Conservation (phyloP, 1,139 yeast genomes). For the Debaryomyces nepalensis region DNA sequence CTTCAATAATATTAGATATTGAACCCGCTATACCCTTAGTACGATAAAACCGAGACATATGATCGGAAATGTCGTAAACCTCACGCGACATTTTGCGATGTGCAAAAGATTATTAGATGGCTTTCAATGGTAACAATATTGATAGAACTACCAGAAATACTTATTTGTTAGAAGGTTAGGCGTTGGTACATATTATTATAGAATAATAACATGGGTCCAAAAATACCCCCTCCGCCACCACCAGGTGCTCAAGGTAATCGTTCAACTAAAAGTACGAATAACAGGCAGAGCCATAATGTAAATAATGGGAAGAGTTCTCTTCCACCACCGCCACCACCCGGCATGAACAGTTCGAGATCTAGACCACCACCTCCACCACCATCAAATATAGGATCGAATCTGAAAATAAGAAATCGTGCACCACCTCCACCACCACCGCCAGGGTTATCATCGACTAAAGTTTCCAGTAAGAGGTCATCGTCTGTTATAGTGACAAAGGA, state of each 20-base stretch:
- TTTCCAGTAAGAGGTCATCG: slow-evolving; percentile 3
- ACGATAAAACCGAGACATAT: not conserved
- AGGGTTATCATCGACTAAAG: slow-evolving; percentile 7
- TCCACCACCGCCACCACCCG: slow-evolving; percentile 20
- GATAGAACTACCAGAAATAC: not conserved
- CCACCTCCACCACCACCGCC: slow-evolving; percentile 29
- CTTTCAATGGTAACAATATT: not conserved
- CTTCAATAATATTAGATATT: too few relatives aligned
- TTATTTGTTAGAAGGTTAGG: not conserved
- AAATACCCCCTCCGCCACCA: slow-evolving; percentile 39
- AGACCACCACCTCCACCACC: slow-evolving; percentile 23
- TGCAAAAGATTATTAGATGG: not conserved
- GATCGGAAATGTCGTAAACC: not conserved
- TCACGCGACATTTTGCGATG: slow-evolving; percentile 4
- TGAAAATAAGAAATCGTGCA: slow-evolving; percentile 18
- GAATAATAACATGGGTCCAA: slow-evolving; percentile 27
- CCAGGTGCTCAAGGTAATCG: slow-evolving; percentile 20
- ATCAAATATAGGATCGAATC: slow-evolving; percentile 3
- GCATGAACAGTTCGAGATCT: slow-evolving; percentile 9
- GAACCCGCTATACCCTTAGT: too few relatives aligned
- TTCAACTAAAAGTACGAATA: slow-evolving; percentile 15
- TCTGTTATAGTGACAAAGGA: slow-evolving; percentile 15
- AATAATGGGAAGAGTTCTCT: slow-evolving; percentile 13
- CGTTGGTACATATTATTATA: not conserved
- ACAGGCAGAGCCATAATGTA: slow-evolving; percentile 7